Conservation (phyloP, 345 rosid species). For the Sisymbrium altissimum region DNA sequence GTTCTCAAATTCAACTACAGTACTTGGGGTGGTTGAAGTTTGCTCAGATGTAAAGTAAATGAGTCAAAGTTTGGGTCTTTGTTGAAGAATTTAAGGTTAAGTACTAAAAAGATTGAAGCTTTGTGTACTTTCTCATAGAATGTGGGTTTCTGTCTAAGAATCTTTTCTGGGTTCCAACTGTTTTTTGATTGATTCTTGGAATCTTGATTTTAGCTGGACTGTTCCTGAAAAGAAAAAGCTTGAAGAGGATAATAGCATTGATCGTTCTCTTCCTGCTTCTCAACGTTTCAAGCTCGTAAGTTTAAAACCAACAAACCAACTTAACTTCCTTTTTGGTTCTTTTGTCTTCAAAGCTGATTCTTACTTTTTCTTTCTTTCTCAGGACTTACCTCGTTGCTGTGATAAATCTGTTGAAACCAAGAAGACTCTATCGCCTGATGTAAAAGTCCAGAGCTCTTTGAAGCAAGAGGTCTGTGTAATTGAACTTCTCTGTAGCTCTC, state of each 20-base stretch:
- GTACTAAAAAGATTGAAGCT: conserved; percentile 1
- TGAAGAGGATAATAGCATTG: conserved; percentile 45
- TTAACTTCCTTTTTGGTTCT: neutral
- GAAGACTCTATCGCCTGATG: conserved; percentile 44
- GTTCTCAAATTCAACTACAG: conserved; percentile 13
- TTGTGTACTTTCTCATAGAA: conserved; percentile 6
- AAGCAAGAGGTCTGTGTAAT: conserved; percentile 77
- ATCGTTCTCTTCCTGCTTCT: conserved; percentile 43
- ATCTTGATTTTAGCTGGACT: conserved; percentile 46
- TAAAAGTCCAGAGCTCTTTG: conserved; percentile 52
- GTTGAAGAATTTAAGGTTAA: neutral
- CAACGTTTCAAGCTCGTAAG: conserved; percentile 61
- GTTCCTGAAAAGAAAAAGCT: conserved; percentile 62
- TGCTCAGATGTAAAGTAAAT: conserved; percentile 8
- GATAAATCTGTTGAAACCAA: conserved; percentile 41
- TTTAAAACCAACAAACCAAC: neutral
- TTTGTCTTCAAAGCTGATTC: neutral
- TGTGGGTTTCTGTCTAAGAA: neutral
- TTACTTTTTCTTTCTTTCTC: neutral
- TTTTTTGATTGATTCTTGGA: conserved; percentile 24
- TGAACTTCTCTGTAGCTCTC: neutral
- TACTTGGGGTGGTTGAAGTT: neutral
- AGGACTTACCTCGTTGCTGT: conserved; percentile 55
- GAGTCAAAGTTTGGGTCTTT: conserved; percentile 27
- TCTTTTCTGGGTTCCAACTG: conserved; percentile 11